phyloP scores from a whole-genome alignment of 164 flowering plant species.

The Macadamia tetraphylla region DNA sequence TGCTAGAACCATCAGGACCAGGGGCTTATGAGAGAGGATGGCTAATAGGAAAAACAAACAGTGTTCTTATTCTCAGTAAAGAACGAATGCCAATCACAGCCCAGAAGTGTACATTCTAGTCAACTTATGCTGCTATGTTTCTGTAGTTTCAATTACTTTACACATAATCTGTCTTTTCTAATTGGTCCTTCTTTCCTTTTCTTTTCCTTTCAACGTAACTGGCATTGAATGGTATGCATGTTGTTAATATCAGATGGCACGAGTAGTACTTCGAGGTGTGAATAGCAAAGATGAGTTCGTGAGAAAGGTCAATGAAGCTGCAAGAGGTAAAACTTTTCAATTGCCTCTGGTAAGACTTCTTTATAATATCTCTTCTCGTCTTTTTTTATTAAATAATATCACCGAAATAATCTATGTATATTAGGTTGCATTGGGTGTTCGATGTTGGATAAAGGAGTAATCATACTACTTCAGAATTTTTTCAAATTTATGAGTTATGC shows the following conservation, averaged over 20 bases:
- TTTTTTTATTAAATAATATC: too few species aligned
- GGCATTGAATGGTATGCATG: constrained; percentile 9
- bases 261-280: constrained; percentile 62
- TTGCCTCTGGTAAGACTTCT: not conserved
- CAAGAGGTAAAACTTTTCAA: constrained; percentile 35
- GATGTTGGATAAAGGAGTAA: too few species aligned
- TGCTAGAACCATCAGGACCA: too few species aligned
- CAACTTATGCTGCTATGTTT: not conserved
- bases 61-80: too few species aligned
- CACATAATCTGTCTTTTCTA: not conserved
- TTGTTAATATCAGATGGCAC: constrained; percentile 48
- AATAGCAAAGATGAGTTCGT: constrained; percentile 57
- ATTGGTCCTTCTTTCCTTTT: not conserved
- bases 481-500: too few species aligned
- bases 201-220: constrained; percentile 1
- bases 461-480: not conserved
- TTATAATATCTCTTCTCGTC: not conserved
- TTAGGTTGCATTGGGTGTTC: too few species aligned
- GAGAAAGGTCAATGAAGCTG: constrained; percentile 54
- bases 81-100: too few species aligned
- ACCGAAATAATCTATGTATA: too few species aligned
- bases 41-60: too few species aligned
- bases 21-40: too few species aligned
- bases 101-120: not conserved
- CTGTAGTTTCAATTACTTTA: not conserved